Evolutionary conservation across 768 basidiomycete genomes (phyloP).

Genomic region (Boletales sp.): DNA sequence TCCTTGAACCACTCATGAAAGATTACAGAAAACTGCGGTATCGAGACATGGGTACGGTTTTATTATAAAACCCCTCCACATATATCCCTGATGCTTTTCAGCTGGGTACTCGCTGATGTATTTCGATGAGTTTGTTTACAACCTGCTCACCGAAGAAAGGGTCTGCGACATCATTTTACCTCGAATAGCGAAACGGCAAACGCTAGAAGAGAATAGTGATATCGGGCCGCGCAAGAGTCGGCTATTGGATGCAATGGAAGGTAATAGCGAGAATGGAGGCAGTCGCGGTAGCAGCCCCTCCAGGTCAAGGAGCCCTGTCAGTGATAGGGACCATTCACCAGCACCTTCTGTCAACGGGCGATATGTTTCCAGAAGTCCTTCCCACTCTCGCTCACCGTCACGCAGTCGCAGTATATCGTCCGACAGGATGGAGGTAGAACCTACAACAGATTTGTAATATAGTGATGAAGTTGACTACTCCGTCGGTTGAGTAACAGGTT

Average conservation of each 20-base stretch:
- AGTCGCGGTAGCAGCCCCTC: conserved; percentile 37
- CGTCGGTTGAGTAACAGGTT: conserved; percentile 15
- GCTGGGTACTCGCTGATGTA: conserved; percentile 83
- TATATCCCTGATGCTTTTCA: conserved; percentile 28
- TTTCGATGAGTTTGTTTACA: conserved; percentile 91
- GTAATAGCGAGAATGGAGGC: conserved; percentile 49
- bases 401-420: conserved; percentile 59
- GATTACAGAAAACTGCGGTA: conserved; percentile 89
- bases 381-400: conserved; percentile 40
- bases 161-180: conserved; percentile 97
- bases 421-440: conserved; percentile 47
- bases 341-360: conserved; percentile 44
- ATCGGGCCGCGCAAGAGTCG: conserved; percentile 82
- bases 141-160: conserved; percentile 80
- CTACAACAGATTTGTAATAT: conserved; percentile 13
- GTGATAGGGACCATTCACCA: conserved; percentile 24
- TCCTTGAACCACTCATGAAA: conserved; percentile 90
- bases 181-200: conserved; percentile 77
- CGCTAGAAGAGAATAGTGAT: conserved; percentile 90
- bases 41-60: conserved; percentile 67
- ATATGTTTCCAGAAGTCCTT: conserved; percentile 65
- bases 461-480: conserved; percentile 16
- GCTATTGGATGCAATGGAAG: conserved; percentile 86
- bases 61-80: background rate
- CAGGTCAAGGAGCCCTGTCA: conserved; percentile 24